These are phyloP conservation scores for Fusarium pseudocircinatum DNA, from an alignment of 2,329 filamentous ascomycete genomes.

Conservation along the genomic window DNA sequence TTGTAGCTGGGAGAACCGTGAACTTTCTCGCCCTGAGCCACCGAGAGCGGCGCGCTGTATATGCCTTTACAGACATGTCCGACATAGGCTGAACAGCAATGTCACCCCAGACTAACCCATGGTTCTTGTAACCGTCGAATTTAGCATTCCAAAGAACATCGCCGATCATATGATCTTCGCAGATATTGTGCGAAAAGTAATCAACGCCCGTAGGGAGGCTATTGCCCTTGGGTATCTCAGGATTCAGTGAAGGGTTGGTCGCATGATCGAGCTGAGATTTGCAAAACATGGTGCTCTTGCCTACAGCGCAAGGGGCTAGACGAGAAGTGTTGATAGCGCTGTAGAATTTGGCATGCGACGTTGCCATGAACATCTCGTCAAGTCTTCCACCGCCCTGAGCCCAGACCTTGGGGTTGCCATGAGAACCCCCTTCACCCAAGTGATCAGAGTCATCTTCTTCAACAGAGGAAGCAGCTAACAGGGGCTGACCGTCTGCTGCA, in stretches of 20 bases:
- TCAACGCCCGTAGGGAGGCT: conserved; percentile 76
- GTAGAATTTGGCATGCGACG: conserved; percentile 96
- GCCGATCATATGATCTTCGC: conserved; percentile 95
- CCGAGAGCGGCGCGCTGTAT: conserved; percentile 81
- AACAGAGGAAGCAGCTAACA: conserved; percentile 49
- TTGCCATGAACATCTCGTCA: conserved; percentile 95
- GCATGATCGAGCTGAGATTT: conserved; percentile 86
- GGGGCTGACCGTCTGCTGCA: conserved; percentile 37
- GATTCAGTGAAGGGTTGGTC: conserved; percentile 61
- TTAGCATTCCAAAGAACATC: conserved; percentile 85
- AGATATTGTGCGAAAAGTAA: conserved; percentile 95
- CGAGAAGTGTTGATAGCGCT: conserved; percentile 94
- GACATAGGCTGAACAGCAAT: conserved; percentile 90
- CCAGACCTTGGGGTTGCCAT: conserved; percentile 44
- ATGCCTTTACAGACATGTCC: conserved; percentile 79
- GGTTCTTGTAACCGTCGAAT: conserved; percentile 75
- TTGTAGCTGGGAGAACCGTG: conserved; percentile 86
- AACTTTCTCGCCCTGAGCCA: conserved; percentile 96
- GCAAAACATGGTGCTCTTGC: conserved; percentile 99
- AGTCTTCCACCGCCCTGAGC: conserved; percentile 78
- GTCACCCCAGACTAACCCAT: conserved; percentile 85
- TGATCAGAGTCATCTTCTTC: conserved; percentile 36
- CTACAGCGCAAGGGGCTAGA: conserved; percentile 91
- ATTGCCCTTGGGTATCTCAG: conserved; percentile 52
- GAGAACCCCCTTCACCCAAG: conserved; percentile 23